Evolutionary conservation across 148 eudicot species (phyloP).

Genomic region (Diospyros lotus): DNA sequence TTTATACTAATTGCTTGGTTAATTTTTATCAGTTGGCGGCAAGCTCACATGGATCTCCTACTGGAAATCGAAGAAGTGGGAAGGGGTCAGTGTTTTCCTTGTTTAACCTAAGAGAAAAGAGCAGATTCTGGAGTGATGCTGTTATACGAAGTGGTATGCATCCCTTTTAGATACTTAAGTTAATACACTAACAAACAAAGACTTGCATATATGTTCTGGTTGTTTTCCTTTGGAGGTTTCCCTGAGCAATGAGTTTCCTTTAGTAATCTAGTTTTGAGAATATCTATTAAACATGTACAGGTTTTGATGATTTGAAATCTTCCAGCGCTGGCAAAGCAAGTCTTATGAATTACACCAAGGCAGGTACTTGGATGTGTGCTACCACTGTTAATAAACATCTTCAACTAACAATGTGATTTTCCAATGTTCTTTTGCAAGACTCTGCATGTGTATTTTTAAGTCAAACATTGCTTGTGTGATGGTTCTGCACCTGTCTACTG

Average conservation of each 20-base stretch:
- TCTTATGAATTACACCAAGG: conserved; percentile 66
- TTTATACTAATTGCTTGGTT: conserved; percentile 11
- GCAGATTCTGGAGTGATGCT: conserved; percentile 88
- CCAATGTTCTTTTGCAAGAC: background rate
- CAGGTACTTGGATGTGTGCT: conserved; percentile 50
- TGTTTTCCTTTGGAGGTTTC: background rate
- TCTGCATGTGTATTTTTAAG: background rate
- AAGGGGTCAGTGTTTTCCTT: conserved; percentile 72
- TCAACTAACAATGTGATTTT: background rate
- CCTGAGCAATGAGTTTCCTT: background rate
- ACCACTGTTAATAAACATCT: background rate
- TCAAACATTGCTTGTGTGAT: background rate
- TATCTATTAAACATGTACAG: conserved; percentile 29
- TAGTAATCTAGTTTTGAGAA: conserved; percentile 7
- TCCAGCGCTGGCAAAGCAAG: conserved; percentile 45
- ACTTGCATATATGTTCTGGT: background rate
- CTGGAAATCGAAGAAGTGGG: conserved; percentile 38
- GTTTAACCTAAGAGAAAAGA: conserved; percentile 86
- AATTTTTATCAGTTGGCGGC: conserved; percentile 37
- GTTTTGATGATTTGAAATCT: conserved; percentile 68
- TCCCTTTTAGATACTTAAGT: conserved; percentile 5
- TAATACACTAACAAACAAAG: too few relatives aligned
- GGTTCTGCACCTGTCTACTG: background rate
- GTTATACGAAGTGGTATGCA: conserved; percentile 69
- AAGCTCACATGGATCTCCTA: conserved; percentile 48